Percentiles rank a stretch among this genome's conserved stretches.
Conservation (phyloP, 1,284 basidiomycete genomes). For the Butyriboletus appendiculatus region DNA sequence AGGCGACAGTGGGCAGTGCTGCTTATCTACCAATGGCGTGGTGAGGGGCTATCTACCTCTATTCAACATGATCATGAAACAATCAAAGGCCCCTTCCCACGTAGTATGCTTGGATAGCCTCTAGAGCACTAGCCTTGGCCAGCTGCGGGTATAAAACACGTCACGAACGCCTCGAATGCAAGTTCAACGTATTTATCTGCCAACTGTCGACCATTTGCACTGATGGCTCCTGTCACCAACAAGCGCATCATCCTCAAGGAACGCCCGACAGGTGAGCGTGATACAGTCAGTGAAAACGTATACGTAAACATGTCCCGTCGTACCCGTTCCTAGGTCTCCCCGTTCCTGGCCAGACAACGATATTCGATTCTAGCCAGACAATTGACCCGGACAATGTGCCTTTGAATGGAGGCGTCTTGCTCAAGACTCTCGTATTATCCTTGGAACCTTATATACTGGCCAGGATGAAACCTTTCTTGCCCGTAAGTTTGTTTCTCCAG, state of each 20-base stretch:
- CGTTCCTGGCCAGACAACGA: slow-evolving; percentile 15
- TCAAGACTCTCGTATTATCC: slow-evolving; percentile 19
- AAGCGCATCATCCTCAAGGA: slow-evolving; percentile 13
- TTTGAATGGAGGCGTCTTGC: slow-evolving; percentile 15
- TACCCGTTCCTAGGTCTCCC: background rate
- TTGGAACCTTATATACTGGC: slow-evolving; percentile 8
- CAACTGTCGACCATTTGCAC: background rate
- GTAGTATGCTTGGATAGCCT: too few relatives aligned
- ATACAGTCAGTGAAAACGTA: background rate
- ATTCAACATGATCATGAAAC: too few relatives aligned
- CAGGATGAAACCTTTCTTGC: slow-evolving; percentile 3
- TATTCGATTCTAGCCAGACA: slow-evolving; percentile 10
- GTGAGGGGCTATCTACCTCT: too few relatives aligned
- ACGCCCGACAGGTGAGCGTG: slow-evolving; percentile 1
- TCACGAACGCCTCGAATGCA: background rate
- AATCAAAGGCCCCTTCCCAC: background rate
- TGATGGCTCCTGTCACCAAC: slow-evolving; percentile 14
- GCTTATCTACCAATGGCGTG: too few relatives aligned
- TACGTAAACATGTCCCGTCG: background rate
- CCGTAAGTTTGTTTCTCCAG: background rate
- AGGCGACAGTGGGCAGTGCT: too few relatives aligned
- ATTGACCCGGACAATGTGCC: slow-evolving; percentile 17
- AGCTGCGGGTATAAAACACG: background rate
- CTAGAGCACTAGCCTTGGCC: background rate
- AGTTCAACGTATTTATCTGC: background rate